A percentile compares a stretch with the other conserved stretches of the same genome.
phyloP scores from a whole-genome alignment of 2,329 filamentous ascomycete species.

The Aspergillus brunneoviolaceus region DNA sequence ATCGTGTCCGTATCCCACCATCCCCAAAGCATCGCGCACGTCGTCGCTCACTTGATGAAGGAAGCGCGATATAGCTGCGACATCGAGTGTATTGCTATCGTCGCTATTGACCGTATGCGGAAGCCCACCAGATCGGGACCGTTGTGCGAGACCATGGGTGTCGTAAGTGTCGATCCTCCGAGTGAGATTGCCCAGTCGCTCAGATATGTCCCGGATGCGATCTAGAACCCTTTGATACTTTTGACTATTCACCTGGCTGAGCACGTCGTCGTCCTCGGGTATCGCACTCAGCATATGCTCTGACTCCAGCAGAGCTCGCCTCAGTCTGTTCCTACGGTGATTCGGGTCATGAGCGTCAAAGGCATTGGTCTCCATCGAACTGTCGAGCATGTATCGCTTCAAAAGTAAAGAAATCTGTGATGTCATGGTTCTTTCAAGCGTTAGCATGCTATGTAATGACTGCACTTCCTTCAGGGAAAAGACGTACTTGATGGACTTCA shows the following conservation, averaged over 20 bases:
- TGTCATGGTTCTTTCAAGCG: slow-evolving; percentile 11
- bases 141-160: not conserved
- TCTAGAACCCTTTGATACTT: slow-evolving; percentile 1
- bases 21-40: slow-evolving; percentile 9
- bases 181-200: slow-evolving; percentile 4
- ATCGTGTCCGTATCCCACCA: slow-evolving; percentile 10
- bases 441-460: not conserved
- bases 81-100: not conserved
- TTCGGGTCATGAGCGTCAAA: slow-evolving; percentile 10
- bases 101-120: not conserved
- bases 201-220: slow-evolving; percentile 10
- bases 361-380: not conserved
- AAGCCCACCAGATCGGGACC: not conserved
- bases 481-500: slow-evolving; percentile 13
- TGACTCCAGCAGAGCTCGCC: slow-evolving; percentile 6
- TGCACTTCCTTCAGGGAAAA: not conserved
- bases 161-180: slow-evolving; percentile 4
- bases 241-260: slow-evolving; percentile 1
- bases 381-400: slow-evolving; percentile 10
- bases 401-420: slow-evolving; percentile 12
- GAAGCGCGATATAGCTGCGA: slow-evolving; percentile 10
- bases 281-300: slow-evolving; percentile 4
- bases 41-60: slow-evolving; percentile 13
- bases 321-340: slow-evolving; percentile 1
- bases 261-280: slow-evolving; percentile 7